phyloP scores from a whole-genome alignment of 495 filamentous ascomycete genomes.

The Neurospora discreta region DNA sequence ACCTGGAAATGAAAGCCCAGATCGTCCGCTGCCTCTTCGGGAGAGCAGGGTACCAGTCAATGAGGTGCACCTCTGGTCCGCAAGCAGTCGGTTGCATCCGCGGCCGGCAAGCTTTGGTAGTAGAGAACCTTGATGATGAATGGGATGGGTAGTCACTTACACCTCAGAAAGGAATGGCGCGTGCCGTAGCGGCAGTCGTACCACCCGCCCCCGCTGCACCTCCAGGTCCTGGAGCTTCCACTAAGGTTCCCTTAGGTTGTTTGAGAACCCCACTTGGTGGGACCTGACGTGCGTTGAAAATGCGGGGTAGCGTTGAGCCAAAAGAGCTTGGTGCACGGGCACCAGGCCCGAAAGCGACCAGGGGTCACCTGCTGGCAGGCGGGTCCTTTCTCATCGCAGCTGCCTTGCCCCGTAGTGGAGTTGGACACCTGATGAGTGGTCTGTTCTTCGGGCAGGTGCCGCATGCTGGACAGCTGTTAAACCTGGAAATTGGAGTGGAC shows the following conservation, averaged over 20 bases:
- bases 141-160: neutral
- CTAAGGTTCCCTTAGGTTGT: no score
- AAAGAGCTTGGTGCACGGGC: neutral
- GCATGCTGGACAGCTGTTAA: neutral
- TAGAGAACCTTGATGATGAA: neutral
- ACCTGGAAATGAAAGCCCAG: neutral
- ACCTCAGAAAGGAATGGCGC: neutral
- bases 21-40: neutral
- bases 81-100: neutral
- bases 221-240: neutral
- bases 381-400: neutral
- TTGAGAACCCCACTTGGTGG: neutral
- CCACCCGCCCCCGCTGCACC: neutral
- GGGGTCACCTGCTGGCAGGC: neutral
- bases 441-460: neutral
- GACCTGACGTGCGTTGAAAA: constrained; percentile 2
- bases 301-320: constrained; percentile 6
- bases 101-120: neutral
- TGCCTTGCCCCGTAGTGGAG: neutral
- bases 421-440: neutral
- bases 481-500: neutral
- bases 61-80: neutral
- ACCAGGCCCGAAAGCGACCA: neutral
- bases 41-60: neutral
- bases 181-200: neutral